Evolutionary conservation across 1,139 yeast species (phyloP).

Genomic region (Diutina rugosa): DNA sequence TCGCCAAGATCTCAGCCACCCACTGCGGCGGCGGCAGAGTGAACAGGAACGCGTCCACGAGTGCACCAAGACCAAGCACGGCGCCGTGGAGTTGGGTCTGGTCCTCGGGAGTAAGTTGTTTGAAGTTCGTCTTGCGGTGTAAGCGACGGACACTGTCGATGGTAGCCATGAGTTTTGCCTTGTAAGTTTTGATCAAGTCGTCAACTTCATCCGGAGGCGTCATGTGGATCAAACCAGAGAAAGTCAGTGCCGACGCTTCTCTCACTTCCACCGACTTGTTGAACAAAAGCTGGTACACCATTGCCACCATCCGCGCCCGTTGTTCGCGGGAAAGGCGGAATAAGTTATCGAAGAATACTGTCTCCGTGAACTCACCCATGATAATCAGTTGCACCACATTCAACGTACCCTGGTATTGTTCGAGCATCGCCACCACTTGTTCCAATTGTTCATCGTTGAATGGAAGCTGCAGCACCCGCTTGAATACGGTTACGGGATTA

Average conservation of each 20-base stretch:
- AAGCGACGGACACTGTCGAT: conserved; percentile 21
- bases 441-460: conserved; percentile 31
- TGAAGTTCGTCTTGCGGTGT: conserved; percentile 18
- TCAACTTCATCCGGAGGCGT: conserved; percentile 48
- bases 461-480: conserved; percentile 47
- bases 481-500: conserved; percentile 40
- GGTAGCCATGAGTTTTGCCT: conserved; percentile 13
- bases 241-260: conserved; percentile 59
- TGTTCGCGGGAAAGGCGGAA: conserved; percentile 40
- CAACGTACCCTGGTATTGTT: conserved; percentile 24
- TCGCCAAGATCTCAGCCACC: conserved; percentile 67
- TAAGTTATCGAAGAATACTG: conserved; percentile 62
- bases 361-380: conserved; percentile 59
- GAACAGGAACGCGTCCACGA: conserved; percentile 85
- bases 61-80: conserved; percentile 78
- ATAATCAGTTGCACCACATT: conserved; percentile 61
- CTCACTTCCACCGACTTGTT: conserved; percentile 69
- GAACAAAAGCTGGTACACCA: conserved; percentile 41
- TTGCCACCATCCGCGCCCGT: conserved; percentile 35
- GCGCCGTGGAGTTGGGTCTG: conserved; percentile 63
- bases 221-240: conserved; percentile 74
- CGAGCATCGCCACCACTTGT: conserved; percentile 37
- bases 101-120: conserved; percentile 25
- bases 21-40: conserved; percentile 85
- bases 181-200: conserved; percentile 14